These are phyloP conservation scores for Verticillium nubilum DNA, from an alignment of 2,329 filamentous ascomycete species.

Conservation along the genomic window DNA sequence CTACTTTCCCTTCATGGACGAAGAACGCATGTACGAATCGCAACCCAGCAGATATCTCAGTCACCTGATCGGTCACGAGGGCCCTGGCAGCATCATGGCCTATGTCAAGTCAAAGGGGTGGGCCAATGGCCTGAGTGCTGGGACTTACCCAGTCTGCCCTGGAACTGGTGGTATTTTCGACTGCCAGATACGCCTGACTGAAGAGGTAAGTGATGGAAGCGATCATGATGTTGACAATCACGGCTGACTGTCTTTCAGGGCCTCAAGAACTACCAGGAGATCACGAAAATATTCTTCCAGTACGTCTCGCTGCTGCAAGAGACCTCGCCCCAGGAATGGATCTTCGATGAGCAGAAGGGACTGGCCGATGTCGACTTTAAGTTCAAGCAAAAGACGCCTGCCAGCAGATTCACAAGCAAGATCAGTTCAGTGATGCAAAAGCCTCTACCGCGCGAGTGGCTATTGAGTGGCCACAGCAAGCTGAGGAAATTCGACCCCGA, in stretches of 20 bases:
- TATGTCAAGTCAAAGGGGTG: conserved; percentile 88
- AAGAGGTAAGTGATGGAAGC: conserved; percentile 53
- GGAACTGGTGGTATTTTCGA: conserved; percentile 74
- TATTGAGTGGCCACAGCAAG: conserved; percentile 74
- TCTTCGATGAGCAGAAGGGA: conserved; percentile 85
- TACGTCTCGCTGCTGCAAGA: conserved; percentile 86
- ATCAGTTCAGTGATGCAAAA: conserved; percentile 89
- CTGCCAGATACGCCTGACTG: conserved; percentile 72
- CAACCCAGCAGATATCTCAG: conserved; percentile 83
- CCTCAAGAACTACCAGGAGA: conserved; percentile 73
- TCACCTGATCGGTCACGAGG: conserved; percentile 87
- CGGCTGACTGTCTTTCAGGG: conserved; percentile 34
- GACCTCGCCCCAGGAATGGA: conserved; percentile 80
- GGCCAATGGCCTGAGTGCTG: conserved; percentile 78
- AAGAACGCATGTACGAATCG: conserved; percentile 71
- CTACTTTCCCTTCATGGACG: conserved; percentile 79
- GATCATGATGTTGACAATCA: not conserved
- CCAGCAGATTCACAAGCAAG: conserved; percentile 82
- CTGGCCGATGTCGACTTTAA: conserved; percentile 92
- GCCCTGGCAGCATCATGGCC: conserved; percentile 84
- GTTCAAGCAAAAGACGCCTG: conserved; percentile 88
- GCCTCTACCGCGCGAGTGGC: conserved; percentile 76
- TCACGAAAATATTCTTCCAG: conserved; percentile 81
- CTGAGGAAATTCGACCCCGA: conserved; percentile 75
- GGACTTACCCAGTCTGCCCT: conserved; percentile 69